These are phyloP conservation scores for Geotrichum klebahnii DNA, from an alignment of 1,139 yeast genomes.

Conservation along the genomic window DNA sequence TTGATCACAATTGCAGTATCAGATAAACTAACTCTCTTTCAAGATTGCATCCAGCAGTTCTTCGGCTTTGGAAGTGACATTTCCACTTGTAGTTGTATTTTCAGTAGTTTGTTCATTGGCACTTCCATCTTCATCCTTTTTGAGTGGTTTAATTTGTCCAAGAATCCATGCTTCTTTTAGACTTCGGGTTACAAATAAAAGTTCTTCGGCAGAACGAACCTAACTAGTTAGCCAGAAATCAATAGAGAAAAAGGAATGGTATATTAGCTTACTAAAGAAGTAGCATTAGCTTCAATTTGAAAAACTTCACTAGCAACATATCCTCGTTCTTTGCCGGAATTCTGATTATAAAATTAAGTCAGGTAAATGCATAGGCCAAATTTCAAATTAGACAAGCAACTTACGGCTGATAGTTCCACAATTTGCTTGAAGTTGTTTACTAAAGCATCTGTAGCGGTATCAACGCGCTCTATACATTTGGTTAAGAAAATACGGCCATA, in stretches of 20 bases:
- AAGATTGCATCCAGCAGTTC: constrained; percentile 30
- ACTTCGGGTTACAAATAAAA: constrained; percentile 40
- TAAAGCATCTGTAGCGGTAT: constrained; percentile 36
- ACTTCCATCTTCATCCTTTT: constrained; percentile 23
- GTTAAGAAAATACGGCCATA: not conserved
- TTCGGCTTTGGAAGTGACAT: constrained; percentile 24
- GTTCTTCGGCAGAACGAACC: constrained; percentile 42
- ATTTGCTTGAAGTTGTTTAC: constrained; percentile 33
- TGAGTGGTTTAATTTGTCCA: constrained; percentile 39
- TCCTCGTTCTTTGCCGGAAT: constrained; percentile 36
- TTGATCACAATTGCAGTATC: not conserved
- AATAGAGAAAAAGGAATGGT: not conserved
- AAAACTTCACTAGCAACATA: constrained; percentile 37
- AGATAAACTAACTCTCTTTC: constrained; percentile 19
- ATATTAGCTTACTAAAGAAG: constrained; percentile 30
- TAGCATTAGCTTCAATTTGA: constrained; percentile 38
- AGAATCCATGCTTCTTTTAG: constrained; percentile 44
- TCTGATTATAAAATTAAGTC: constrained; percentile 24
- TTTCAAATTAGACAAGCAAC: constrained; percentile 15
- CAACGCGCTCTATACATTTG: constrained; percentile 34
- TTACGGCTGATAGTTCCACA: constrained; percentile 31
- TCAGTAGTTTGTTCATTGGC: constrained; percentile 18
- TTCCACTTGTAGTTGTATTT: constrained; percentile 4
- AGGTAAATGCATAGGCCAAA: constrained; percentile 1
- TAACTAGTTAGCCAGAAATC: constrained; percentile 5